Evolutionary conservation across 2,329 filamentous ascomycete genomes (phyloP), one percentile per base, ranked within the genome.

Genomic region (Hypocrella siamensis): DNA sequence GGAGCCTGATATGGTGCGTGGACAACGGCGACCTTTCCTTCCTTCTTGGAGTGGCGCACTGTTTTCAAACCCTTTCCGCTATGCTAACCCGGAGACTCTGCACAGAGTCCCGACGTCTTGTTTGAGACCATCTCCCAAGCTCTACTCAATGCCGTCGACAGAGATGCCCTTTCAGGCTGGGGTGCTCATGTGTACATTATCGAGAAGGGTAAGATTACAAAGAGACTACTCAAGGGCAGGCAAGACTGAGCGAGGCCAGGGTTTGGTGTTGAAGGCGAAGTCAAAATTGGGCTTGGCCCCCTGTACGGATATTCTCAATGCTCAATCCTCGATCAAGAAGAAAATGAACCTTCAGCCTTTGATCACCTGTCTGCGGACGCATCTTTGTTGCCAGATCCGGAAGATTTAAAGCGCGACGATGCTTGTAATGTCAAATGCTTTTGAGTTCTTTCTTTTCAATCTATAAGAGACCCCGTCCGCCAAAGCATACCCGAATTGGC

Each of bases 131-230:
- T 96, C 54, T 96, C 90, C 30, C 90, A 98, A 63, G 77, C 88
- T 32, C 70, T 98, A 38, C 70, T 98, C 46, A 96, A 92, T 59
- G 90, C 90, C 37, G 83, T 96, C 36, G 90, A 98, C 60, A 74
- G 90, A 62, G 90, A 98, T 60, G 90, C 90, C 32, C 68, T 98
- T 41, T 94, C 88, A 24, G 90, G 90, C 42, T 96, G 90, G 90
- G 90, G 90, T 54, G 90, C 90, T 25, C 85, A 98, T 53, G 90
- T 98, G 46, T 98, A 96, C 65, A 93, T 98, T 52, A 93, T 98
- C 57, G 90, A 96, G 69, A 98, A 98, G 73, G 86, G 93, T 65
- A 96, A 96, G 80, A 83, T 98, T 41, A 96, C 90, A 51, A 94
- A 96, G 79, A 73, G 90, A 57, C 75, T 98, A 75, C 67, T 98